Percentiles rank a stretch among this genome's conserved stretches.
Evolutionary conservation across 139 green algal species (phyloP).

Genomic region (Parachlorella kessleri): DNA sequence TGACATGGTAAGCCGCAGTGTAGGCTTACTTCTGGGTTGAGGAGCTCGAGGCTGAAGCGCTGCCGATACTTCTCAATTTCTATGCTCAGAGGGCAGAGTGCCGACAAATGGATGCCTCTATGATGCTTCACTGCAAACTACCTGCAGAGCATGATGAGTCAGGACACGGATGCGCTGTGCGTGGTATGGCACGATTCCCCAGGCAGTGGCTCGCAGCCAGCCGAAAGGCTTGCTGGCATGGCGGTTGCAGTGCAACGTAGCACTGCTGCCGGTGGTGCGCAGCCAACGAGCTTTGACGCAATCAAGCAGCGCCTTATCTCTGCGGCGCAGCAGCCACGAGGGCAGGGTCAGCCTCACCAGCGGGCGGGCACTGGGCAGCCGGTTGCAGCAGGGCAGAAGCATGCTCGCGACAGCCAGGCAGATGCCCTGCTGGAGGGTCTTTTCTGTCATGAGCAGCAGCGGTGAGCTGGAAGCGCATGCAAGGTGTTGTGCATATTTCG

Average conservation of each 20-base stretch:
- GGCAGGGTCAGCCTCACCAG: too few species aligned
- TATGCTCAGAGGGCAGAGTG: background rate
- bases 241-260: too few species aligned
- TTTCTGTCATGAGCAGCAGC: background rate
- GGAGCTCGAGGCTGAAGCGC: background rate
- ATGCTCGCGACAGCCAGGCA: background rate
- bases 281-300: background rate
- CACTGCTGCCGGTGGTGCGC: too few species aligned
- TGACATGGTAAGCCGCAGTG: background rate
- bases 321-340: constrained; percentile 17
- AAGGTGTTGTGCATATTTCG: too few species aligned
- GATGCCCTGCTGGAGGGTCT: constrained; percentile 23
- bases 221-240: background rate
- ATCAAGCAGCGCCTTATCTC: constrained; percentile 28
- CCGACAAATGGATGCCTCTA: background rate
- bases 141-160: constrained; percentile 12
- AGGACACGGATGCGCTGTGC: constrained; percentile 23
- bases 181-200: constrained; percentile 29
- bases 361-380: background rate
- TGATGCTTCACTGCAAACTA: background rate
- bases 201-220: constrained; percentile 1
- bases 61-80: background rate
- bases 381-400: background rate
- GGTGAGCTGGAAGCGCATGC: too few species aligned
- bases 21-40: background rate